Evolutionary conservation across 371 early-diverging fungal species (phyloP).

Genomic region (Syncephalastrum contaminatum): DNA sequence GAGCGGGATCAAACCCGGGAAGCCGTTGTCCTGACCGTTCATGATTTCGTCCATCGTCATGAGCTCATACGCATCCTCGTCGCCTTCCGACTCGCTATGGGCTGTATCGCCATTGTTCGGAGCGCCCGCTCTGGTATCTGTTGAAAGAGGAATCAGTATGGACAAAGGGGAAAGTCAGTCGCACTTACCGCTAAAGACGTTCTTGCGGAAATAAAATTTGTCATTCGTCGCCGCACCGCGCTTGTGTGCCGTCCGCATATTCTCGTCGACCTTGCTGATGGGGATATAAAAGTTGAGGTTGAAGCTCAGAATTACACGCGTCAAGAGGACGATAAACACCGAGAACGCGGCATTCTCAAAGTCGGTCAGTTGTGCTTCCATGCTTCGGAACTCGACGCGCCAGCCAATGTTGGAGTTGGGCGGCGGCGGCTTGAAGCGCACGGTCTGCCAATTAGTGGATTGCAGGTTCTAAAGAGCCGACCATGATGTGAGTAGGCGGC

Average conservation of each 20-base stretch:
- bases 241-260: constrained; percentile 89
- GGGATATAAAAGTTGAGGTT: constrained; percentile 96
- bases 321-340: constrained; percentile 91
- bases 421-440: constrained; percentile 98
- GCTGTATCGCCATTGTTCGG: too few relatives aligned
- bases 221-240: constrained; percentile 81
- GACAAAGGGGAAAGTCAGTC: background rate
- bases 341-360: constrained; percentile 98
- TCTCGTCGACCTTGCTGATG: constrained; percentile 93
- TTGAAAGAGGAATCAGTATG: background rate
- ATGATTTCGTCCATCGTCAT: constrained; percentile 95
- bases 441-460: constrained; percentile 99
- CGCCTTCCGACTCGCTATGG: background rate
- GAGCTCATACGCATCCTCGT: constrained; percentile 64
- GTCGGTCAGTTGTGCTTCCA: constrained; percentile 98
- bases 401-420: constrained; percentile 91
- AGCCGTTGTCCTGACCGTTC: constrained; percentile 79
- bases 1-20: constrained; percentile 86
- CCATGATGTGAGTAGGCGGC: constrained; percentile 92
- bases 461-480: constrained; percentile 82
- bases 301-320: constrained; percentile 88
- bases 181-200: constrained; percentile 58
- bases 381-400: constrained; percentile 98
- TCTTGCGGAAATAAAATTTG: constrained; percentile 89
- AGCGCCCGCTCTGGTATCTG: background rate